Evolutionary conservation across 805 yeast genomes (phyloP), one percentile per base, ranked within the genome.

Genomic region (Wickerhamiella sorbophila): DNA sequence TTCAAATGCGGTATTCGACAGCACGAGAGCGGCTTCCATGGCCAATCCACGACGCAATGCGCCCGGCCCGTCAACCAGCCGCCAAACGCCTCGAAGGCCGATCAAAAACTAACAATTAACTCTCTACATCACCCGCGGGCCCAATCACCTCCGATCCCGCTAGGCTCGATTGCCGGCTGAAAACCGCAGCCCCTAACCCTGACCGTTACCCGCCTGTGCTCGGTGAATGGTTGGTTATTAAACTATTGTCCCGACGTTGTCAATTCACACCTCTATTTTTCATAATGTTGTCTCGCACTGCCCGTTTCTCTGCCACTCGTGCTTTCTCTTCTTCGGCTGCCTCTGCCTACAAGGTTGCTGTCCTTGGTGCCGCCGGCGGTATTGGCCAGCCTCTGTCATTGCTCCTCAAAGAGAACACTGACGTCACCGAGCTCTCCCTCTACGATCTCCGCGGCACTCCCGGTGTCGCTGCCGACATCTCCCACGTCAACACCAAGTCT

Each of bases 371-470:
- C 29, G 86, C 88, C 42, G 94, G 94, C 54, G 95, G 95, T 47
- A 85, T 85, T 58, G 95, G 95, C 43, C 95, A 86, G 69, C 93
- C 95, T 34, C 70, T 85, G 47, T 83, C 94, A 12, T 73, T 86
- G 42, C 70, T 85, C 48, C 67, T 85, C 52, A 85, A 85, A 63
- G 66, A 84, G 46, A 74, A 76, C 52, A 75, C 74, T 32, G 66
- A 69, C 41, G 70, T 78, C 38, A 67, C 69, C 46, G 76, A 78
- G 52, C 69, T 85, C 52, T 75, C 94, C 4, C 70, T 85, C 44
- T 85, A 75, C 63, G 95, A 86, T 67, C 85, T 86, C 36, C 87
- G 82, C 57, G 74, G 77, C 55, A 74, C 79, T 26, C 80, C 81
- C 38, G 95, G 95, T 52, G 94, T 85, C 31, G 86, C 86, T 16